These are phyloP conservation scores for Penicillium sp. DNA, from an alignment of 2,329 filamentous ascomycete species.

Conservation along the genomic window DNA sequence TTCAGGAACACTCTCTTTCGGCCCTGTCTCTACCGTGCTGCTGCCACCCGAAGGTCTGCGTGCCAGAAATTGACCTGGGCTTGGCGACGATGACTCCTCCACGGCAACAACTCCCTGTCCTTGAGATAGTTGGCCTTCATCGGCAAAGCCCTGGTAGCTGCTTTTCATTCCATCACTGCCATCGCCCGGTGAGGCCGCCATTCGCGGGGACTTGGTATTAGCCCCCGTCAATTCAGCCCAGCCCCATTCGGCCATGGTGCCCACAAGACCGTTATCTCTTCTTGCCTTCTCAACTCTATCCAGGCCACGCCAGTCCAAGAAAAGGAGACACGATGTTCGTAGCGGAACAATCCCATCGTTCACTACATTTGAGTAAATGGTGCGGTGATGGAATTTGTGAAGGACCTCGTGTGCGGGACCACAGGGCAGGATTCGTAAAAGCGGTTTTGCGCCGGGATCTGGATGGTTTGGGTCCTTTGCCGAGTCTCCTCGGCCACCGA, in stretches of 20 bases:
- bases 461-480: slow-evolving; percentile 53
- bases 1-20: slow-evolving; percentile 18
- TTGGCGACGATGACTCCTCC: slow-evolving; percentile 14
- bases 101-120: slow-evolving; percentile 6
- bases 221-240: slow-evolving; percentile 85
- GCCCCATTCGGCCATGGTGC: slow-evolving; percentile 88
- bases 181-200: slow-evolving; percentile 24
- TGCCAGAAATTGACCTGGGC: slow-evolving; percentile 21
- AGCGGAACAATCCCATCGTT: slow-evolving; percentile 96
- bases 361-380: slow-evolving; percentile 93
- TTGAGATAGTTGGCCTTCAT: slow-evolving; percentile 19
- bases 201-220: slow-evolving; percentile 57
- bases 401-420: slow-evolving; percentile 86
- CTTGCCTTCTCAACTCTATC: slow-evolving; percentile 92
- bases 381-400: slow-evolving; percentile 84
- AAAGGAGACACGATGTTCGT: slow-evolving; percentile 91
- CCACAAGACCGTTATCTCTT: slow-evolving; percentile 85
- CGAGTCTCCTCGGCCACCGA: slow-evolving; percentile 69
- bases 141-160: not conserved
- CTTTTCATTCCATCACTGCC: not conserved
- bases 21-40: slow-evolving; percentile 6
- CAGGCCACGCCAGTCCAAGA: slow-evolving; percentile 93
- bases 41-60: slow-evolving; percentile 12
- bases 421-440: slow-evolving; percentile 83
- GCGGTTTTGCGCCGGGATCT: slow-evolving; percentile 82